phyloP scores from a whole-genome alignment of 1,139 yeast genomes.

The Blastobotrys persicus region DNA sequence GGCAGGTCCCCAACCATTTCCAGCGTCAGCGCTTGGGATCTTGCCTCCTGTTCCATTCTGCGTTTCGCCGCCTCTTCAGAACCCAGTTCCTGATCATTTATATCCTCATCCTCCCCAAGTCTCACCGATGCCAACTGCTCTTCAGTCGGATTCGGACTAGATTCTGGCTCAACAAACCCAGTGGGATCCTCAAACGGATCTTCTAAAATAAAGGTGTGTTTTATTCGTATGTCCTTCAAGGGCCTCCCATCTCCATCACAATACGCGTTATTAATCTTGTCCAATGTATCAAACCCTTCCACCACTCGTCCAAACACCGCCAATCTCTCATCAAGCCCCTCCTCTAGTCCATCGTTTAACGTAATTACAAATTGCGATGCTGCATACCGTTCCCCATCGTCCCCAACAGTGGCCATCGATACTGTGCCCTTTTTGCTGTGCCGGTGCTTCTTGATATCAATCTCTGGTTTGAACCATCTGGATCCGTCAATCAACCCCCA shows the following conservation, averaged over 20 bases:
- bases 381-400: conserved; percentile 21
- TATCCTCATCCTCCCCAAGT: conserved; percentile 34
- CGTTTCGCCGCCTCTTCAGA: conserved; percentile 28
- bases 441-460: conserved; percentile 26
- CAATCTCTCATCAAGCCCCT: conserved; percentile 25
- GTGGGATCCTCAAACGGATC: conserved; percentile 53
- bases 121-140: conserved; percentile 41
- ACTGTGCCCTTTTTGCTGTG: conserved; percentile 39
- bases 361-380: conserved; percentile 38
- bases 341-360: conserved; percentile 27
- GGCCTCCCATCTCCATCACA: conserved; percentile 46
- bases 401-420: conserved; percentile 35
- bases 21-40: conserved; percentile 56
- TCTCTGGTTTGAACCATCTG: conserved; percentile 22
- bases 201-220: conserved; percentile 49
- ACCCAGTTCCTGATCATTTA: conserved; percentile 26
- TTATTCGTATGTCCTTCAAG: conserved; percentile 50
- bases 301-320: conserved; percentile 50
- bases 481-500: conserved; percentile 36
- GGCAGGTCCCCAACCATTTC: conserved; percentile 68
- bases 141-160: conserved; percentile 41
- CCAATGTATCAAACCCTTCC: conserved; percentile 51
- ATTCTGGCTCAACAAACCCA: conserved; percentile 29
- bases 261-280: conserved; percentile 43
- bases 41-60: conserved; percentile 40